Conservation (phyloP, 345 rosid genomes). For the Diplotaxis tenuifolia region DNA sequence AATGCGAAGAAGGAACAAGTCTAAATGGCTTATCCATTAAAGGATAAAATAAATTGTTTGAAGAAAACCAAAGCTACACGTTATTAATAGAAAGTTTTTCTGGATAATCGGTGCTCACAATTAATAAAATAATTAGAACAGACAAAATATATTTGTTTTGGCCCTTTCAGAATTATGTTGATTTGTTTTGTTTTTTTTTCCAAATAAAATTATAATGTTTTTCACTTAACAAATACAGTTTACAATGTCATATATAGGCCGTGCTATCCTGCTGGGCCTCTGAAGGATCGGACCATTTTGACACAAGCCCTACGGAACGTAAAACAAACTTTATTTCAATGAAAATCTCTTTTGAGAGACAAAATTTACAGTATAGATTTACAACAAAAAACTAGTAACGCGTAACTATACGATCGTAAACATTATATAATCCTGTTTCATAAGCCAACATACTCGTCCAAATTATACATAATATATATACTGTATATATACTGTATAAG, state of each 20-base stretch:
- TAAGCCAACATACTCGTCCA: neutral
- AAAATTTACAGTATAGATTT: too few species aligned
- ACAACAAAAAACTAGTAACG: neutral
- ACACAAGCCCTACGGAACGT: too few species aligned
- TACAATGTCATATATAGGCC: neutral
- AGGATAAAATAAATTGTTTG: neutral
- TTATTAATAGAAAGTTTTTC: conserved; percentile 31
- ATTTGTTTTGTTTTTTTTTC: neutral
- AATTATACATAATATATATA: too few species aligned
- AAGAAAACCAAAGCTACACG: conserved; percentile 33
- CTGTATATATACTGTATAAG: too few species aligned
- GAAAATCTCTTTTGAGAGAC: too few species aligned
- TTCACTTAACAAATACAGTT: neutral
- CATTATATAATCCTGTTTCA: neutral
- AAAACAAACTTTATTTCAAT: too few species aligned
- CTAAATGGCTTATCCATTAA: conserved; percentile 27
- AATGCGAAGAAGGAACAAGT: conserved; percentile 39
- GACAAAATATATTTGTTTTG: neutral
- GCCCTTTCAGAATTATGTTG: neutral
- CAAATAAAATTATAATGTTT: neutral
- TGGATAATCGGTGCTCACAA: conserved; percentile 21
- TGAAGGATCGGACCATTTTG: neutral
- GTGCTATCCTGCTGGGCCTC: neutral
- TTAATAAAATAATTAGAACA: neutral
- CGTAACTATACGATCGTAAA: neutral